Evolutionary conservation across 345 rosid genomes (phyloP).

Genomic region (Gossypium anomalum): DNA sequence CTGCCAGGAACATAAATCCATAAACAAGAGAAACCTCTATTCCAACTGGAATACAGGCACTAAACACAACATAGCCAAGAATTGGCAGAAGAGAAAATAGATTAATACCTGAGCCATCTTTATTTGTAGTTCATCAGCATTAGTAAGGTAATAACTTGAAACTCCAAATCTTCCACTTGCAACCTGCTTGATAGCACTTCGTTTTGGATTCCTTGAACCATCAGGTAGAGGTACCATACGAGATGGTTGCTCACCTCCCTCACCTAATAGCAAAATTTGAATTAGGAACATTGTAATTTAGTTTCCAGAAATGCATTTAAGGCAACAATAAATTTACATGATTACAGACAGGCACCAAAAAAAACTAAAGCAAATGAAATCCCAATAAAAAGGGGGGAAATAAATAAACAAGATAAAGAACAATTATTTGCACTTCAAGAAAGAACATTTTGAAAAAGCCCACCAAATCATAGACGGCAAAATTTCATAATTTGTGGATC

Average conservation of each 20-base stretch:
- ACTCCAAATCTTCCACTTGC: conserved; percentile 99
- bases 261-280: conserved; percentile 45
- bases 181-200: conserved; percentile 97
- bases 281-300: not conserved
- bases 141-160: conserved; percentile 95
- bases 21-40: conserved; percentile 44
- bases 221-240: conserved; percentile 91
- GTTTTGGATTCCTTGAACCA: conserved; percentile 88
- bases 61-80: conserved; percentile 24
- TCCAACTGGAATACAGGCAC: conserved; percentile 39
- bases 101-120: conserved; percentile 97
- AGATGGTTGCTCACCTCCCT: conserved; percentile 99
- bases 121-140: conserved; percentile 96
- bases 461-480: not conserved
- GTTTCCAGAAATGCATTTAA: not conserved
- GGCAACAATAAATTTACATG: not conserved
- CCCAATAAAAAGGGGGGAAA: not conserved
- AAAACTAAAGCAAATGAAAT: not conserved
- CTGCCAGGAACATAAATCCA: conserved; percentile 55
- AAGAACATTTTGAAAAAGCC: not conserved
- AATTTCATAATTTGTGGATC: no score
- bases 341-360: not conserved
- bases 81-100: conserved; percentile 4
- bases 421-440: not conserved
- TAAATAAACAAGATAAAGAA: not conserved